Conservation (phyloP, 768 basidiomycete species). For the Mycena rebaudengoi region DNA sequence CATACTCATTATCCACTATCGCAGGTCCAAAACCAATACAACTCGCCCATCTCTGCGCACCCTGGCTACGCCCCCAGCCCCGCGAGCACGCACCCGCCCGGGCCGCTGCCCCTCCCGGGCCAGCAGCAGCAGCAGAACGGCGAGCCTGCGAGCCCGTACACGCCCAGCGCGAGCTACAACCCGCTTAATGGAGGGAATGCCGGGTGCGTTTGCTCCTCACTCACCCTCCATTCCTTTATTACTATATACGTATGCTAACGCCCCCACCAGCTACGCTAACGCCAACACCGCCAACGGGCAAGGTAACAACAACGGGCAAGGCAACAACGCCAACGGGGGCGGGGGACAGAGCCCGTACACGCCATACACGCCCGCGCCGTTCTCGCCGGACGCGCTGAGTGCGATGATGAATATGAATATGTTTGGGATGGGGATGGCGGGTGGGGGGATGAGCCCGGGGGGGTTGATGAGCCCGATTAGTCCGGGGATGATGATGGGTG, state of each 20-base stretch:
- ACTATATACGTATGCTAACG: no score
- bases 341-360: conserved; percentile 9
- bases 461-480: conserved; percentile 36
- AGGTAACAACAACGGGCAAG: background rate
- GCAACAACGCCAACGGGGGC: background rate
- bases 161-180: no score
- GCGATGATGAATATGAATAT: conserved; percentile 50
- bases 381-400: conserved; percentile 60
- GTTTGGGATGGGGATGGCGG: conserved; percentile 45
- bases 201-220: background rate
- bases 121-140: no score
- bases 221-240: background rate
- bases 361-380: conserved; percentile 44
- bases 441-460: conserved; percentile 41
- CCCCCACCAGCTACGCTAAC: no score
- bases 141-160: no score
- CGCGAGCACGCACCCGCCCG: conserved; percentile 20
- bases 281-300: no score
- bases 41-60: background rate
- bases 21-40: conserved; percentile 9
- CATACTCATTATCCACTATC: conserved; percentile 36
- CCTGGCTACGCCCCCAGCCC: conserved; percentile 7
- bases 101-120: no score
- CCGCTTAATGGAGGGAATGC: no score
- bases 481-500: conserved; percentile 39